Base-by-base conservation (phyloP, 2,329 filamentous ascomycete genomes). In the Penicillium sp. region DNA sequence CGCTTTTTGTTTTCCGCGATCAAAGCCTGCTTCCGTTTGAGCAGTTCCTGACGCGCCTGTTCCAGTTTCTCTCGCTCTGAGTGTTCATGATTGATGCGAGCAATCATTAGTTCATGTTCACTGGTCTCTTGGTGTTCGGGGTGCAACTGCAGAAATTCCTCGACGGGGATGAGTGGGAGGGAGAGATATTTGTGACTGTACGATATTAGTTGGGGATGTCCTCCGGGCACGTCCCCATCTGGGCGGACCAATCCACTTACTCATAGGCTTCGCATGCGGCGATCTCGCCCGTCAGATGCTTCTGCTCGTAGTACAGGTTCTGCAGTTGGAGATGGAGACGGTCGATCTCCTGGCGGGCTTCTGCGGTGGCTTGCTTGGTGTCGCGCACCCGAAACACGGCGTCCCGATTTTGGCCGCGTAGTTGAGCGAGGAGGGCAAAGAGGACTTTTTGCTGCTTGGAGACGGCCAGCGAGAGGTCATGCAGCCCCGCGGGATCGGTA, bases 281-380 rank as follows among this genome's bases (percentile, higher is more conserved):
- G 57, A 99, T 97, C 75, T 99, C 94, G 45, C 90, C 90, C 60
- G 90, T 86, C 51, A 99, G 78, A 73, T 97, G 92, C 51, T 91
- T 83, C 77, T 97, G 92, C 74, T 99, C 93, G 70, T 99, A 99
- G 73, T 94, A 95, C 7, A 99, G 79, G 69, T 99, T 99, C 75
- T 97, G 93, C 51, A 99, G 81, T 69, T 96, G 90, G 33, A 99
- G 81, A 71, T 97, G 92, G 57, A 99, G 81, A 46, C 88, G 86
- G 71, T 99, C 94, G 60, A 97, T 91, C 75, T 96, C 91, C 66
- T 93, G 90, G 45, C 92, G 86, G 45, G 89, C 90, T 72, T 96
- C 91, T 26, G 91, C 89, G 0, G 94, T 97, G 64, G 86, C 81
- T 49, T 89, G 81, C 73, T 97, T 97, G 13, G 92, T 96, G 63